Percentiles rank a stretch among this genome's conserved stretches.
Evolutionary conservation across 306 rosid genomes (phyloP).

Genomic region (Lithocarpus polystachyus): DNA sequence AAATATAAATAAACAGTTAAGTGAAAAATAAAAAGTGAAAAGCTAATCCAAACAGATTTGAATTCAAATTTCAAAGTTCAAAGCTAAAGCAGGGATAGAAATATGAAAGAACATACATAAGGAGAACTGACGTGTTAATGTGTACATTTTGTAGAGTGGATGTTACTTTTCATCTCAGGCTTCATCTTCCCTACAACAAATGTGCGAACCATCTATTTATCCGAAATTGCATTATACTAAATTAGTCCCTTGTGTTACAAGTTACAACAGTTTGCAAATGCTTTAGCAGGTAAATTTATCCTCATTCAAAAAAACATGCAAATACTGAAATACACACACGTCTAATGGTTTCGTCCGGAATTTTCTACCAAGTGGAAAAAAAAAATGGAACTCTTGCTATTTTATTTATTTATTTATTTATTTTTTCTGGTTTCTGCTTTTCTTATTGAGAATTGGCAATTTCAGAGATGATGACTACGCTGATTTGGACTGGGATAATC

Average conservation of each 20-base stretch:
- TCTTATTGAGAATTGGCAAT: not conserved
- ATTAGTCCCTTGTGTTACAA: not conserved
- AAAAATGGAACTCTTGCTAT: no score
- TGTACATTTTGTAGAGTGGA: constrained; percentile 16
- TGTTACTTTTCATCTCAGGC: constrained; percentile 12
- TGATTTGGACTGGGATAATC: constrained; percentile 73
- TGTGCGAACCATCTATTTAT: constrained; percentile 1
- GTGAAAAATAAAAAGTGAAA: no score
- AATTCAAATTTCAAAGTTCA: no score
- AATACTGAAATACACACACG: no score
- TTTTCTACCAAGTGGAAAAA: no score
- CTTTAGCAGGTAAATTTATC: not conserved
- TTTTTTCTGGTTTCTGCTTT: not conserved
- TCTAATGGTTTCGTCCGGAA: no score
- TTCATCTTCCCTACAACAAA: constrained; percentile 17
- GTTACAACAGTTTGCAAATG: not conserved
- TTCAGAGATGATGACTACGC: constrained; percentile 47
- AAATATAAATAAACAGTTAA: no score
- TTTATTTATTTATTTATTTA: no score
- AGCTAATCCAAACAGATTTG: no score
- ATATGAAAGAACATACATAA: no score
- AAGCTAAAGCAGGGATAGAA: no score
- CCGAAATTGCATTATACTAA: not conserved
- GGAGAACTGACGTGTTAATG: not conserved
- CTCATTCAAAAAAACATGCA: no score